Evolutionary conservation across 148 eudicot genomes (phyloP), one percentile per base, ranked within the genome.

Genomic region (Linanthus parryae): DNA sequence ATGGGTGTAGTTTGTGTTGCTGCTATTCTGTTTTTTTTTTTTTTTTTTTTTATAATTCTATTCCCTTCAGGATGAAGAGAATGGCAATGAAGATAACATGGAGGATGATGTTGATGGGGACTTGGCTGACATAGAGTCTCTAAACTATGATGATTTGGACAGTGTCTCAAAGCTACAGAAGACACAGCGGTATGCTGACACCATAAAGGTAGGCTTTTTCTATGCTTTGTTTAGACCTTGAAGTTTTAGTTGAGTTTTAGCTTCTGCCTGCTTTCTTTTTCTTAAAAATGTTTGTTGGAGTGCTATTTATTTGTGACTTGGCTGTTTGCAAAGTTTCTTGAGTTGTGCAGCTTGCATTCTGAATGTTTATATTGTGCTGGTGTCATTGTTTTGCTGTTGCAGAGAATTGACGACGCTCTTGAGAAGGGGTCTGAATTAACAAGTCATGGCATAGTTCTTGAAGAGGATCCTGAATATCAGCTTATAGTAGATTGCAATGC

Each of bases 381-480:
- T n/a, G 15, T 52, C 18, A 2, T 27, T 41, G 1, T 37, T 41
- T 58, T 34, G 29, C 21, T 56, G 28, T 52, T 67, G 79, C 76
- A 88, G 97, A 88, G 82, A 84, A 94, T 88, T 24, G 94, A 84
- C 45, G 79, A 67, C 53, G 97, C 97, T 21, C 68, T 88, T 38
- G 61, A 45, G 45, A 88, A 82, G 52, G 94, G 80, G 8, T 84
- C 90, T 5, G 80, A 74, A 12, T 59, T 65, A 25, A 69, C 89
- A 43, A 58, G 61, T 21, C 84, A 73, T 22, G 86, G 84, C 34
- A 73, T 79, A 16, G 94, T 79, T 27, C 67, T 84, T 52, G 94
- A 84, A 68, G 97, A 88, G 37, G 97, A 88, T 66, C 97, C 94
- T 1, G 97, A 88, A 37, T 88, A 84, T 63, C 89, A 77, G 63